Conservation (phyloP, 495 filamentous ascomycete genomes). For the Penicillium subrubescens region DNA sequence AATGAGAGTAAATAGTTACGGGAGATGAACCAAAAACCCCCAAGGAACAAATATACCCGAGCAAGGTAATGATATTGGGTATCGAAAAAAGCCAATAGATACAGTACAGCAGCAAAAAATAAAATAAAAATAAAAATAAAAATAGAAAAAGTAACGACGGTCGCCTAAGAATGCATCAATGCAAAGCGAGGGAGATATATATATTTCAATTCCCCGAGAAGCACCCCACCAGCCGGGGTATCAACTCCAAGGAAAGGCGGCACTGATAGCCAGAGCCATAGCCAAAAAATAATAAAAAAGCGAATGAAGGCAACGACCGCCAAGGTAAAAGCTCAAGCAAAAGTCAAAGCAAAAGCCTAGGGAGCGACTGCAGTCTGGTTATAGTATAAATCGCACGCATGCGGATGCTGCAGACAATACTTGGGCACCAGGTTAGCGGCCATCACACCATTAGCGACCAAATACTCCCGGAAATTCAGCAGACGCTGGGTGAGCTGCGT, state of each 20-base stretch:
- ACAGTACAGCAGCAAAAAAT: background rate
- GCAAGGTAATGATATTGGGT: background rate
- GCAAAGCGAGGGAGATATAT: background rate
- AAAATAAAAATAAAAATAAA: too few species aligned
- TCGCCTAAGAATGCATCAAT: background rate
- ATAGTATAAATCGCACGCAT: slow-evolving; percentile 56
- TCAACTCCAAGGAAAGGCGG: background rate
- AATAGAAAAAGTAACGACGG: background rate
- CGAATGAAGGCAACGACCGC: background rate
- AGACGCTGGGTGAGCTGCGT: slow-evolving; percentile 56
- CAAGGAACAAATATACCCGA: background rate
- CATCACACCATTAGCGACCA: slow-evolving; percentile 54
- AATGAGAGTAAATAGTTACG: background rate
- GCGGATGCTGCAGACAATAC: slow-evolving; percentile 58
- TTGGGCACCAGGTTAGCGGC: slow-evolving; percentile 53
- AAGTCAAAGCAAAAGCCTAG: background rate
- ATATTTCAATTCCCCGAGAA: background rate
- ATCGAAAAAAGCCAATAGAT: background rate
- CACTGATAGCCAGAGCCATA: background rate
- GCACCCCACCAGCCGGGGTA: background rate
- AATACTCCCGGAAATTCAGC: slow-evolving; percentile 60
- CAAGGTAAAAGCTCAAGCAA: background rate
- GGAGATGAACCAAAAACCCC: too few species aligned
- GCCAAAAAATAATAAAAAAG: background rate
- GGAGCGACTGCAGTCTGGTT: slow-evolving; percentile 47